These are phyloP conservation scores for Apiotrichum domesticum DNA, from an alignment of 1,284 basidiomycete species.

Conservation along the genomic window DNA sequence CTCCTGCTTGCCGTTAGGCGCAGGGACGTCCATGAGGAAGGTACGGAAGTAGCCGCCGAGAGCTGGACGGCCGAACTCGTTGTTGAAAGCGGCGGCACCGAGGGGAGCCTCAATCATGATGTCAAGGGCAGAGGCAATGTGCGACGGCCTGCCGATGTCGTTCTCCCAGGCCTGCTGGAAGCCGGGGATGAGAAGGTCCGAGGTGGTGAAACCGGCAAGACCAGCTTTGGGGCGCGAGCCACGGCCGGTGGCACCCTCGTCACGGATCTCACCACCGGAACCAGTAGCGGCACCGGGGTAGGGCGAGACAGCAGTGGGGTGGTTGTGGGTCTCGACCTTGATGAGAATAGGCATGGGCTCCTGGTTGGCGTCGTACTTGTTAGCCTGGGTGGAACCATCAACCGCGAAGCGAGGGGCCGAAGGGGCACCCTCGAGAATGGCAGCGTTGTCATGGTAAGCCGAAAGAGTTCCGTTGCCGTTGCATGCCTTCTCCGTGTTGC, in stretches of 20 bases:
- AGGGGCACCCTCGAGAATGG: constrained; percentile 77
- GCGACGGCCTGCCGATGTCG: constrained; percentile 73
- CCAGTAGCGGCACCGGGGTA: constrained; percentile 97
- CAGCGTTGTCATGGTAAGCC: constrained; percentile 97
- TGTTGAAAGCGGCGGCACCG: constrained; percentile 94
- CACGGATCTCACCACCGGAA: constrained; percentile 95
- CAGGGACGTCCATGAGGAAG: constrained; percentile 65
- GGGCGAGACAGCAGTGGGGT: constrained; percentile 96
- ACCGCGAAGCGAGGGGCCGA: constrained; percentile 69
- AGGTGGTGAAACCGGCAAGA: constrained; percentile 88
- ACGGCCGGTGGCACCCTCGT: constrained; percentile 91
- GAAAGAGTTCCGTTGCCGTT: constrained; percentile 76
- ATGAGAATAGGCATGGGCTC: constrained; percentile 87
- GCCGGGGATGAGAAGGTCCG: constrained; percentile 84
- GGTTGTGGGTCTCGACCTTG: constrained; percentile 99
- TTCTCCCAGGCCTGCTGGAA: constrained; percentile 87
- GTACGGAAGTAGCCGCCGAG: constrained; percentile 76
- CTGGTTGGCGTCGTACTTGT: constrained; percentile 54
- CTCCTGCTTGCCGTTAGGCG: constrained; percentile 54
- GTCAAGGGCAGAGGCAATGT: constrained; percentile 88
- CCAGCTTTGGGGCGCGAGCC: constrained; percentile 97
- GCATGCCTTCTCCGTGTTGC: constrained; percentile 79
- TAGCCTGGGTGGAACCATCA: constrained; percentile 41
- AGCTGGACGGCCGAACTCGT: constrained; percentile 93
- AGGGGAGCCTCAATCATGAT: constrained; percentile 97